Evolutionary conservation across 768 basidiomycete species (phyloP).

Genomic region (Boletus edulis): DNA sequence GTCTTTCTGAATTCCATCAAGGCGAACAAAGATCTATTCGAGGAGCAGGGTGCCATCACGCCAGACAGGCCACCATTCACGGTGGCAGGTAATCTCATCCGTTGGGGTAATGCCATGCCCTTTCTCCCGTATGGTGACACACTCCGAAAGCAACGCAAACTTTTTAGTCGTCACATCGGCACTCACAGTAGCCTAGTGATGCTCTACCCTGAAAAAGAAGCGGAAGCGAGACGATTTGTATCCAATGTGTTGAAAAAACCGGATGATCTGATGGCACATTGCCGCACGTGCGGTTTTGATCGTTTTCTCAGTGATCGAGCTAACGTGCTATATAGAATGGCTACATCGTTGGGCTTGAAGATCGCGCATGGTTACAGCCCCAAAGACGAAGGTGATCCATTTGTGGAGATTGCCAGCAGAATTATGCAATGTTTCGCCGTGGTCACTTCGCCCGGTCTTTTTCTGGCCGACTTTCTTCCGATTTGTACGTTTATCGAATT

Average conservation of each 20-base stretch:
- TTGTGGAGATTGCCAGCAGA: conserved; percentile 26
- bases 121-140: conserved; percentile 6
- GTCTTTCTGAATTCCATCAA: conserved; percentile 47
- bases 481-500: conserved; percentile 1
- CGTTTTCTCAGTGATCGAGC: neutral
- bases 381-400: conserved; percentile 30
- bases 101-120: neutral
- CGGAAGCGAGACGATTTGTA: neutral
- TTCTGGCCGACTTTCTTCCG: conserved; percentile 1
- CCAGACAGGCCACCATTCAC: conserved; percentile 6
- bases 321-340: conserved; percentile 22
- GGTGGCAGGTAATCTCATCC: conserved; percentile 15
- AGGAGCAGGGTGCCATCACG: conserved; percentile 2
- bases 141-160: neutral
- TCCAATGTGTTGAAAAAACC: neutral
- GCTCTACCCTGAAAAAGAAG: neutral
- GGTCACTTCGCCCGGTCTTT: neutral
- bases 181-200: neutral
- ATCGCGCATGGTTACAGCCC: conserved; percentile 36
- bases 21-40: conserved; percentile 18
- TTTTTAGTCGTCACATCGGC: neutral
- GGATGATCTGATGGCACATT: neutral
- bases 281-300: neutral
- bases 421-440: conserved; percentile 15
- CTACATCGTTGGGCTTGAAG: conserved; percentile 28